Conservation (phyloP, 2,329 filamentous ascomycete species). For the Diaporthe sp. region DNA sequence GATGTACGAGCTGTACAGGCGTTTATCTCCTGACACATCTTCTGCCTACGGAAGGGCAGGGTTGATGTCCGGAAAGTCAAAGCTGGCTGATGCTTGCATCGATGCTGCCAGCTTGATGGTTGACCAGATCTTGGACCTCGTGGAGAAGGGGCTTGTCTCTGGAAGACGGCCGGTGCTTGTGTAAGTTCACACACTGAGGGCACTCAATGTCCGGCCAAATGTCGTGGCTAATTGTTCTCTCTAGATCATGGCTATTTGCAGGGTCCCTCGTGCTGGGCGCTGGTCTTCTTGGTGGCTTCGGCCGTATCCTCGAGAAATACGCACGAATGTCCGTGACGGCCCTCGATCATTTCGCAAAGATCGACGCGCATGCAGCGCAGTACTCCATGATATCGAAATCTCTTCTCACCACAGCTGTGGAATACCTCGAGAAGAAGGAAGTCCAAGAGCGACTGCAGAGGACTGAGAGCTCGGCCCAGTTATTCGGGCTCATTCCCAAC, state of each 20-base stretch:
- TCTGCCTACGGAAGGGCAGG: slow-evolving; percentile 36
- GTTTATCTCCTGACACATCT: slow-evolving; percentile 50
- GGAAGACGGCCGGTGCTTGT: slow-evolving; percentile 60
- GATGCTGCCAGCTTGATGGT: slow-evolving; percentile 66
- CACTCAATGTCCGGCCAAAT: no score
- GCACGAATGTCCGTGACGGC: slow-evolving; percentile 58
- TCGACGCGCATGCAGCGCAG: slow-evolving; percentile 61
- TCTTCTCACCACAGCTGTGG: slow-evolving; percentile 56
- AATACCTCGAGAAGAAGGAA: slow-evolving; percentile 60
- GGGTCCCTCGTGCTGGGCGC: slow-evolving; percentile 63
- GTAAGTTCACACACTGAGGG: slow-evolving; percentile 47
- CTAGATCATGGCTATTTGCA: slow-evolving; percentile 64
- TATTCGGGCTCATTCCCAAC: slow-evolving; percentile 60
- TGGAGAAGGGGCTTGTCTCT: slow-evolving; percentile 54
- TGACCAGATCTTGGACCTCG: slow-evolving; percentile 57
- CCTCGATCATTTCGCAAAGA: slow-evolving; percentile 59
- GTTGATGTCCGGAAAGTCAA: slow-evolving; percentile 56
- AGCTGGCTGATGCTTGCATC: slow-evolving; percentile 65
- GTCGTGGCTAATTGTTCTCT: not conserved
- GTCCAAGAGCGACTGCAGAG: slow-evolving; percentile 56
- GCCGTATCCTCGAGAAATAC: slow-evolving; percentile 62
- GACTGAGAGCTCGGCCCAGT: slow-evolving; percentile 61
- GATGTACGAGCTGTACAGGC: slow-evolving; percentile 63
- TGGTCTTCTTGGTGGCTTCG: slow-evolving; percentile 62
- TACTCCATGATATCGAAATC: slow-evolving; percentile 65